Evolutionary conservation across 2,329 filamentous ascomycete genomes (phyloP), one percentile per base, ranked within the genome.

Genomic region (Monosporascus sp.): DNA sequence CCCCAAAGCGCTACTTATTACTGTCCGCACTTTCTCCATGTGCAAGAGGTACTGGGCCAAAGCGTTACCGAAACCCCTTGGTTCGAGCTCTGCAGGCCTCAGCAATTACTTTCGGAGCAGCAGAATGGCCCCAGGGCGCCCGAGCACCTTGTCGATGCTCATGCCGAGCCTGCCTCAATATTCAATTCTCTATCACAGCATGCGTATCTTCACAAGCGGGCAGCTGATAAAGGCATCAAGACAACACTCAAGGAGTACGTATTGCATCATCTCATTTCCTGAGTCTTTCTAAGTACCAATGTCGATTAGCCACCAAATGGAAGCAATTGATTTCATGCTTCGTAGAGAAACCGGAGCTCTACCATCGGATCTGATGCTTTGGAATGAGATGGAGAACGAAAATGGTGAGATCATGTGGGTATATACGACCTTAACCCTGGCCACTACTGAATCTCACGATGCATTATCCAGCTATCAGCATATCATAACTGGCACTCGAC

Each of bases 251-350:
- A 51, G 31, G 38, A 51, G 38, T 31, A 48, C 26, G 26, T 28
- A 28, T 28, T 28, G 26, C 26, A 28, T 9, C 26, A 9, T 28
- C 26, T 2, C 26, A 28, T 28, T 28, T 28, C 7, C 7, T 28
- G 26, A 28, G 26, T 28, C 26, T 28, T 8, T 28, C 26, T 28
- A 28, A 28, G 26, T 28, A 9, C 26, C 26, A 28, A 28, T 28
- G 26, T 28, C 26, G 26, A 28, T 28, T 28, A 28, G 55, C 9
- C 52, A 54, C 43, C 55, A 56, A n/a, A 52, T 47, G 26, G 49
- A 56, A 38, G 55, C 55, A 1, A 51, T 54, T 14, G 55, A 56
- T 43, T 56, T 56, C 49, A 50, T 56, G 8, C 49, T 54, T 28
- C 35, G 41, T 41, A 49, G 55, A 28, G 52, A 56, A 28, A 54